Evolutionary conservation across 169 alveolate genomes (phyloP).

Genomic region (Plasmodium malariae): DNA sequence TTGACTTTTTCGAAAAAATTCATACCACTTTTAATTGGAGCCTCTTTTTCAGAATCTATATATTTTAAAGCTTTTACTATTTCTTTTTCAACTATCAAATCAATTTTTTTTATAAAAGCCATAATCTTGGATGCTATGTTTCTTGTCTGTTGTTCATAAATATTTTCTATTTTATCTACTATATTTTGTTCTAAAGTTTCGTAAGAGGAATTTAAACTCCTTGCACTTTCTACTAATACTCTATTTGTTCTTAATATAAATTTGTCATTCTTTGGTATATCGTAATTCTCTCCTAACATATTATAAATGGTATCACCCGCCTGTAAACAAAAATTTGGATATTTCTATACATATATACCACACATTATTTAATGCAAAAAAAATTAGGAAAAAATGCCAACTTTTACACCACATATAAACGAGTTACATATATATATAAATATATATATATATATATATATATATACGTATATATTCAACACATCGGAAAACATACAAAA

Average conservation of each 20-base stretch:
- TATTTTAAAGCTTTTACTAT: constrained; percentile 14
- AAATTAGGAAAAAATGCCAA: no score
- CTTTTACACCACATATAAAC: no score
- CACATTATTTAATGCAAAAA: no score
- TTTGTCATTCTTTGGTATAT: background rate
- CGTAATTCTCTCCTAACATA: background rate
- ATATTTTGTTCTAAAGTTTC: constrained; percentile 24
- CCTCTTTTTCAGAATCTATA: constrained; percentile 26
- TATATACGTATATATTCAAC: no score
- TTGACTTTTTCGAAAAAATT: constrained; percentile 24
- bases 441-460: no score
- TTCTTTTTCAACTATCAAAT: constrained; percentile 44
- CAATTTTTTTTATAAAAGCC: constrained; percentile 33
- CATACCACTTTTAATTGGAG: constrained; percentile 37
- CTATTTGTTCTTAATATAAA: background rate
- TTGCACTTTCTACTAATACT: background rate
- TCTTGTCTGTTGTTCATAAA: constrained; percentile 14
- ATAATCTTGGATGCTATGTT: constrained; percentile 4
- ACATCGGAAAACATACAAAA: no score
- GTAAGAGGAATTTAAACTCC: background rate
- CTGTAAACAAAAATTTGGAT: no score
- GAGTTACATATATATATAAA: no score
- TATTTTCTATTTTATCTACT: constrained; percentile 28
- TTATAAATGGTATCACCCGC: background rate
- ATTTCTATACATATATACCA: no score